Evolutionary conservation across 2,329 filamentous ascomycete genomes (phyloP), one percentile per base, ranked within the genome.

Genomic region (Pseudogymnoascus sp.): DNA sequence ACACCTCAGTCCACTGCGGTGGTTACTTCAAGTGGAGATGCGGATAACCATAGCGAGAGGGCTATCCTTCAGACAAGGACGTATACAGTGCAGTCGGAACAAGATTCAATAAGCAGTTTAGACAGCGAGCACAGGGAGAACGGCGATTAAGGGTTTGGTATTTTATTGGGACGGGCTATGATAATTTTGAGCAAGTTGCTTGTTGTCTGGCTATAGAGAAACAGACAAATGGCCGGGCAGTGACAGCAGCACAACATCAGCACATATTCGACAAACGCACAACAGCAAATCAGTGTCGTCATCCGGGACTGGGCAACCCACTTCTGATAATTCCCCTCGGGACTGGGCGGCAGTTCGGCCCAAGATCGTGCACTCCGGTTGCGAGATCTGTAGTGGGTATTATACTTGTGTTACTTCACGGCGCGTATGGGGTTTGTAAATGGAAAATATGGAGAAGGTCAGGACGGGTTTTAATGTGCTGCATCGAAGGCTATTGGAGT

Each of bases 11-110:
- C 60, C 6, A 29, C 45, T 35, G 16, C 26, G 60, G 10, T 59
- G 6, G 61, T 35, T 4, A 62, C 60, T 8, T 35, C 45, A 19
- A 21, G 23, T 33, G 39, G 35, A 5, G 45, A 62, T 23, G 23
- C 21, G n/a, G 49, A 62, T 38, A 59, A 59, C n/a, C 26, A 60
- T 62, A 62, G 61, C 61, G 61, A 62, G 45, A 60, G 21, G 45
- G 45, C 61, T 52, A 62, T 62, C 12, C 45, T 62, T 19, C n/a
- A 59, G 26, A 38, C 61, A n/a, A 62, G 23, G 45, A 23, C 41
- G 16, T 38, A 55, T 59, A 60, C 61, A 3, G 60, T 62, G 14
- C 59, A 29, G 21, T 61, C 37, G 8, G 37, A 61, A 21, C 59
- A 31, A 19, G 31, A 49, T 16, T 43, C 59, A 12, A 8, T 12